Conservation (phyloP, 2,329 filamentous ascomycete species). For the Alternaria sp. region DNA sequence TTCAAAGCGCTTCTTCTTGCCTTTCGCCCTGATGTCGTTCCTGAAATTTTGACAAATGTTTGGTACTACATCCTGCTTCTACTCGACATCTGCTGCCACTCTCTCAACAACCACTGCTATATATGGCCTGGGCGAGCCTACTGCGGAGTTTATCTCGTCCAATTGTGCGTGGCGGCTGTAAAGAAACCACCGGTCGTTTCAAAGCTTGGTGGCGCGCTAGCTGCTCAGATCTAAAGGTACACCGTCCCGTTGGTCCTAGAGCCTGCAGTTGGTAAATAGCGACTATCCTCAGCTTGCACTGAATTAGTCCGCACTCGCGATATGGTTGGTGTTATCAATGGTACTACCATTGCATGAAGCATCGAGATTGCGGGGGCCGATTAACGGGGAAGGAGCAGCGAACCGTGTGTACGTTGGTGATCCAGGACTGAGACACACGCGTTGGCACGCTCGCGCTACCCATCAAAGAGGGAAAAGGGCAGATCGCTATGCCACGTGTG, state of each 20-base stretch:
- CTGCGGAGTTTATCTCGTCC: not conserved
- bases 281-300: not conserved
- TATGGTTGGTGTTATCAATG: not conserved
- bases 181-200: not conserved
- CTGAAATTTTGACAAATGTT: not conserved
- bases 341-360: not conserved
- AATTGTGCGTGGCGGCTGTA: not conserved
- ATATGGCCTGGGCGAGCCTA: not conserved
- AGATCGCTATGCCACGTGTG: not conserved
- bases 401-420: not conserved
- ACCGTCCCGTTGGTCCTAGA: slow-evolving; percentile 4
- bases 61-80: not conserved
- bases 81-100: not conserved
- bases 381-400: not conserved
- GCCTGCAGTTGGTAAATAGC: not conserved
- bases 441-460: not conserved
- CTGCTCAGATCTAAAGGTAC: not conserved
- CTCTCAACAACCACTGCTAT: not conserved
- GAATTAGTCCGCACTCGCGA: not conserved
- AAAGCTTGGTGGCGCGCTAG: not conserved
- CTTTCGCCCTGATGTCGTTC: not conserved
- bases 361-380: slow-evolving; percentile 6
- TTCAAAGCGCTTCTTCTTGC: not conserved
- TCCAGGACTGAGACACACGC: not conserved
- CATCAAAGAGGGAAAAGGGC: slow-evolving; percentile 5